Evolutionary conservation across 495 filamentous ascomycete species (phyloP).

Genomic region (Aspergillus leporis): DNA sequence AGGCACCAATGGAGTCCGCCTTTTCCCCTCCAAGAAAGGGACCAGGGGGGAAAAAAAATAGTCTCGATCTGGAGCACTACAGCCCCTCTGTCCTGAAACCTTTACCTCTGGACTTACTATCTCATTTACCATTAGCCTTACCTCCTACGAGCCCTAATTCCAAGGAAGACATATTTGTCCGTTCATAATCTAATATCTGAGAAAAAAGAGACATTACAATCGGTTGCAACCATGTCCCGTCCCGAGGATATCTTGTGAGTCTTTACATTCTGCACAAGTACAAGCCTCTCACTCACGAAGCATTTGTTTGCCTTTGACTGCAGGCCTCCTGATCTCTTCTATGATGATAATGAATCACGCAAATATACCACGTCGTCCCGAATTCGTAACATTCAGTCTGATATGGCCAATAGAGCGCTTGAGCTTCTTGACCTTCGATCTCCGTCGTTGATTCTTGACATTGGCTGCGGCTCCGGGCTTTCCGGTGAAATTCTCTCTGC

Average conservation of each 20-base stretch:
- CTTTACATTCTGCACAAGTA: slow-evolving; percentile 1
- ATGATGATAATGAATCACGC: slow-evolving; percentile 89
- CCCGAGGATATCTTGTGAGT: slow-evolving; percentile 89
- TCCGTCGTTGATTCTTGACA: slow-evolving; percentile 86
- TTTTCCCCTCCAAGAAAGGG: neutral
- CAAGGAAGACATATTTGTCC: neutral
- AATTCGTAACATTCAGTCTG: slow-evolving; percentile 89
- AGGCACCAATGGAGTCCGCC: neutral
- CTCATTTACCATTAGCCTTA: too few species aligned
- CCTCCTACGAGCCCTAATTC: too few species aligned
- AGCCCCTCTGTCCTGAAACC: too few species aligned
- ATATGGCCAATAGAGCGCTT: slow-evolving; percentile 91
- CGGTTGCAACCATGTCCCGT: slow-evolving; percentile 75
- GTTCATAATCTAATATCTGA: neutral
- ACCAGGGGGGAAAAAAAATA: slow-evolving; percentile 8
- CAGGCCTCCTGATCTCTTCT: slow-evolving; percentile 92
- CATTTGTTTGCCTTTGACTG: neutral
- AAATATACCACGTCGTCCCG: slow-evolving; percentile 98
- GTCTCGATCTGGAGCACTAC: too few species aligned
- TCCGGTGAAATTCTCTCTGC: slow-evolving; percentile 88
- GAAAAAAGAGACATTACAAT: neutral
- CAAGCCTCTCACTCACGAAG: neutral
- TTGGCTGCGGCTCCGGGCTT: slow-evolving; percentile 94
- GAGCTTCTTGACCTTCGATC: slow-evolving; percentile 78
- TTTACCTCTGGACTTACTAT: too few species aligned